phyloP scores from a whole-genome alignment of 768 basidiomycete species.

The Boletus pseudo-olivaceus region DNA sequence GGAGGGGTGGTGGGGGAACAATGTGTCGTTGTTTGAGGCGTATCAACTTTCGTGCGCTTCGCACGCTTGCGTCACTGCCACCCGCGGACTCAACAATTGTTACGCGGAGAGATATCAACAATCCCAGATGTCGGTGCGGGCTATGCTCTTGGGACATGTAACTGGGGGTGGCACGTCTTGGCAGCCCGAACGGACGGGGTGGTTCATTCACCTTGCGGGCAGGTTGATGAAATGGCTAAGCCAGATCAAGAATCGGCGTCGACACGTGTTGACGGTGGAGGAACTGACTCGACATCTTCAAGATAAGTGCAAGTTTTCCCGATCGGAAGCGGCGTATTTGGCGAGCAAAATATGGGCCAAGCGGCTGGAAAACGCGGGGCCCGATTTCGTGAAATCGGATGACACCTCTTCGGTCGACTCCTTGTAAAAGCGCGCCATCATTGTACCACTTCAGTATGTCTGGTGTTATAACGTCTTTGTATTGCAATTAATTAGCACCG shows the following conservation, averaged over 20 bases:
- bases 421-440: not conserved
- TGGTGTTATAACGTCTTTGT: constrained; percentile 8
- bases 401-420: constrained; percentile 14
- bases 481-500: not conserved
- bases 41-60: constrained; percentile 24
- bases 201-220: constrained; percentile 25
- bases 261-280: constrained; percentile 15
- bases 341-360: constrained; percentile 24
- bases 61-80: constrained; percentile 40
- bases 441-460: not conserved
- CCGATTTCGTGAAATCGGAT: constrained; percentile 24
- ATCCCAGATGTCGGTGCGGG: constrained; percentile 28
- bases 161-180: constrained; percentile 13
- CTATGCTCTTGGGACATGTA: constrained; percentile 19
- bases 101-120: constrained; percentile 30
- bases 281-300: constrained; percentile 24
- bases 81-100: constrained; percentile 21
- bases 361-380: constrained; percentile 17
- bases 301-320: constrained; percentile 21
- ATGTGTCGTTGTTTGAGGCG: constrained; percentile 29
- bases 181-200: constrained; percentile 20
- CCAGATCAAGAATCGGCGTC: constrained; percentile 11
- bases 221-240: constrained; percentile 19
- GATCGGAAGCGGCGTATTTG: constrained; percentile 19
- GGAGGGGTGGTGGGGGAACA: constrained; percentile 35